Evolutionary conservation across 371 early-diverging fungal species (phyloP).

Genomic region (Syncephalastrum contaminatum): DNA sequence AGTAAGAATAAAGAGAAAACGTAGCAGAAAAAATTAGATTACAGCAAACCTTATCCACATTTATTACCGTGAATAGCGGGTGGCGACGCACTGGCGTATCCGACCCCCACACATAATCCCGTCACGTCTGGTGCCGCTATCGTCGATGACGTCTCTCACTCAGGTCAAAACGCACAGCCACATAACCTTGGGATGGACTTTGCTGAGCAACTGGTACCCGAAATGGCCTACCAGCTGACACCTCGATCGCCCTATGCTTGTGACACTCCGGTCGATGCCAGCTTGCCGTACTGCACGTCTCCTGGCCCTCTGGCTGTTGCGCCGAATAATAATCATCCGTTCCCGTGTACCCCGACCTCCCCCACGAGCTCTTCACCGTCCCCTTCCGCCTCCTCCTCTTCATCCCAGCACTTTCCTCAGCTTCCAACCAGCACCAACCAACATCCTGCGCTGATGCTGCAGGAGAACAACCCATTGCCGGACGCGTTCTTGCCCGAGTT

Average conservation of each 20-base stretch:
- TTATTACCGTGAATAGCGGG: no score
- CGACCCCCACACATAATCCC: no score
- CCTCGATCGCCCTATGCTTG: not conserved
- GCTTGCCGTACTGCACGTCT: constrained; percentile 23
- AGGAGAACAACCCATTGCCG: constrained; percentile 14
- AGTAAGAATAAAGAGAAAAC: no score
- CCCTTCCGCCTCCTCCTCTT: constrained; percentile 11
- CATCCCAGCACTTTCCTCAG: constrained; percentile 4
- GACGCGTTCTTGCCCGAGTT: constrained; percentile 27
- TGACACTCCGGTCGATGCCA: constrained; percentile 8
- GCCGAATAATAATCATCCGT: constrained; percentile 1
- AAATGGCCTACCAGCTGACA: not conserved
- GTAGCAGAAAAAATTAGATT: no score
- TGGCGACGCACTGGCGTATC: no score
- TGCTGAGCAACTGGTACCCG: no score
- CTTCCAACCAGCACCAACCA: constrained; percentile 2
- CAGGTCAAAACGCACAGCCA: constrained; percentile 3
- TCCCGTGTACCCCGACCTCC: constrained; percentile 19
- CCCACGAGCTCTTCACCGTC: constrained; percentile 24
- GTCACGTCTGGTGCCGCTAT: not conserved
- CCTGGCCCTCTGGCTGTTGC: constrained; percentile 16
- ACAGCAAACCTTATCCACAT: no score
- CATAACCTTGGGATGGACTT: not conserved
- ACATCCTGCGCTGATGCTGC: constrained; percentile 10
- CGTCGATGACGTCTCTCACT: constrained; percentile 1